Evolutionary conservation across 2,329 filamentous ascomycete species (phyloP).

Genomic region (Ceratocystis variospora): DNA sequence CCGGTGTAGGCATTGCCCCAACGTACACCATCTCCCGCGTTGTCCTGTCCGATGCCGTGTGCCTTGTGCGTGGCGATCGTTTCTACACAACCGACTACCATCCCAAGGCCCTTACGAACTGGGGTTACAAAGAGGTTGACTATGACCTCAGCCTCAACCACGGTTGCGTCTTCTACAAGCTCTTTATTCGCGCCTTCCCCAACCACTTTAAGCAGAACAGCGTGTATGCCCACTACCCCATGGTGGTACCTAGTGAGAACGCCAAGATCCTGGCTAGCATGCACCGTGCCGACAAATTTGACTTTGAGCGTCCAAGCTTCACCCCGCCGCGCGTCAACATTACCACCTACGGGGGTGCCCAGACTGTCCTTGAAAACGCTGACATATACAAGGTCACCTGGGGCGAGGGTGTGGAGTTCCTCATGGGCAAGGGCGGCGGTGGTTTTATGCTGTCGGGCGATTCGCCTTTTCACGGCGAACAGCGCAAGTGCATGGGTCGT

Average conservation of each 20-base stretch:
- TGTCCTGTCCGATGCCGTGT: constrained; percentile 63
- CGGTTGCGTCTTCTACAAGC: constrained; percentile 73
- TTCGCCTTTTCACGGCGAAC: constrained; percentile 33
- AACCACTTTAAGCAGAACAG: constrained; percentile 65
- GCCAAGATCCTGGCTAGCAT: constrained; percentile 54
- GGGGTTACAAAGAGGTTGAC: constrained; percentile 64
- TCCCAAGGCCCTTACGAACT: constrained; percentile 63
- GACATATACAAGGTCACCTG: constrained; percentile 51
- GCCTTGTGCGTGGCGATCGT: constrained; percentile 63
- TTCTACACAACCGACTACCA: constrained; percentile 71
- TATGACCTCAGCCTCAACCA: constrained; percentile 64
- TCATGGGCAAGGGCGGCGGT: constrained; percentile 42
- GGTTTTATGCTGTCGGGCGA: constrained; percentile 46
- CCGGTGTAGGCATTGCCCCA: constrained; percentile 60
- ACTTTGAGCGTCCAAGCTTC: constrained; percentile 47
- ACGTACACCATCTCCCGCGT: constrained; percentile 66
- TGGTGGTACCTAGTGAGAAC: constrained; percentile 57
- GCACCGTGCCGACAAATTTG: constrained; percentile 53
- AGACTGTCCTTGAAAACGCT: constrained; percentile 46
- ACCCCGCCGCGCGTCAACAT: constrained; percentile 41
- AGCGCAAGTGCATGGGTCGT: constrained; percentile 40
- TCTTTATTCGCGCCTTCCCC: constrained; percentile 63
- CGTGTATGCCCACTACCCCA: constrained; percentile 70
- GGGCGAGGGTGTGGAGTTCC: constrained; percentile 47
- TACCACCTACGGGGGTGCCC: constrained; percentile 46